These are phyloP conservation scores for Wallacemonas sp. DNA, from an alignment of 208 protist species.

Conservation along the genomic window DNA sequence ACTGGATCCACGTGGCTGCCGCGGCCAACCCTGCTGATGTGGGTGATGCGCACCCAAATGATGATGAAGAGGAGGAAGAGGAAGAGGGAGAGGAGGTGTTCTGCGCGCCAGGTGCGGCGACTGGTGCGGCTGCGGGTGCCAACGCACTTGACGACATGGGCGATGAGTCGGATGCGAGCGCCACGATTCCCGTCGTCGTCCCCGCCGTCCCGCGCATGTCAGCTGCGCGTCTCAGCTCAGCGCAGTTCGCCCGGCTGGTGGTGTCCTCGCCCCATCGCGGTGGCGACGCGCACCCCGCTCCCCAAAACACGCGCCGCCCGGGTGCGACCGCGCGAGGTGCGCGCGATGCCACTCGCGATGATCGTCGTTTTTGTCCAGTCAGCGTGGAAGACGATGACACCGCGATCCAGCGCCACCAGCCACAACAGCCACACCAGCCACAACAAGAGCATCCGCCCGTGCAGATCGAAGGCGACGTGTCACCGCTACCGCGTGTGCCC, in stretches of 20 bases:
- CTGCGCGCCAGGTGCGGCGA: background rate
- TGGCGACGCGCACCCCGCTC: background rate
- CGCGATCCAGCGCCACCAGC: no score
- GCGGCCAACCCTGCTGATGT: background rate
- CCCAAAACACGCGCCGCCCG: no score
- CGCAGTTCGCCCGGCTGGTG: background rate
- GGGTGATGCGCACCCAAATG: background rate
- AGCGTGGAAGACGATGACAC: no score
- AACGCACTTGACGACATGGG: background rate
- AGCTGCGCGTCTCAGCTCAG: background rate
- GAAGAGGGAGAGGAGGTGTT: background rate
- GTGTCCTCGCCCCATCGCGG: background rate
- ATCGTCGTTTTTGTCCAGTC: no score
- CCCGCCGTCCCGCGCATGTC: background rate
- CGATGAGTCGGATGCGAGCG: background rate
- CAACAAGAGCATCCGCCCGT: no score
- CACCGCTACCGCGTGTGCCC: background rate
- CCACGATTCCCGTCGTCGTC: background rate
- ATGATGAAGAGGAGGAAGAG: background rate
- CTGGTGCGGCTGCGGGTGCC: background rate
- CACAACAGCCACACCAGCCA: no score
- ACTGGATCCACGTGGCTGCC: constrained; percentile 1
- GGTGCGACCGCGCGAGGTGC: no score
- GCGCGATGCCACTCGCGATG: no score
- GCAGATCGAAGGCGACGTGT: no score